Conservation (phyloP, 2,329 filamentous ascomycete genomes). For the Trichoderma koningiopsis region DNA sequence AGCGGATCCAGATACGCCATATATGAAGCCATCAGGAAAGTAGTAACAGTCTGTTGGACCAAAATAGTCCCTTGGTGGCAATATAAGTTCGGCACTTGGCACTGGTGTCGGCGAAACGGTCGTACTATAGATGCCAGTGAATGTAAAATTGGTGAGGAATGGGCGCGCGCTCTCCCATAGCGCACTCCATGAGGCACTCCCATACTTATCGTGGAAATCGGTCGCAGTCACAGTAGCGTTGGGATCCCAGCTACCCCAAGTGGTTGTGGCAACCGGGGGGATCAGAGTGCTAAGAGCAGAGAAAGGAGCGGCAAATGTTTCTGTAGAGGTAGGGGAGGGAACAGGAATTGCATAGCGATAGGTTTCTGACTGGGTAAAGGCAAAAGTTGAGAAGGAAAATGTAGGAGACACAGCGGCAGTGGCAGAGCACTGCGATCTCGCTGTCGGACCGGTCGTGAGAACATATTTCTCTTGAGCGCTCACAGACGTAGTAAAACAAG, state of each 20-base stretch:
- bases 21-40: constrained; percentile 51
- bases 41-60: constrained; percentile 50
- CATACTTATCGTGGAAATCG: constrained; percentile 37
- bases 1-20: constrained; percentile 53
- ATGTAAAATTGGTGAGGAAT: constrained; percentile 37
- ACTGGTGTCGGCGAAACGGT: constrained; percentile 59
- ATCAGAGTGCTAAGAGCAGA: constrained; percentile 34
- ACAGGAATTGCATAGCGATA: constrained; percentile 39
- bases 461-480: neutral
- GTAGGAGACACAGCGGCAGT: neutral
- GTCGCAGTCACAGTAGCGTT: constrained; percentile 34
- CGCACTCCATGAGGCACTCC: constrained; percentile 38
- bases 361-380: constrained; percentile 38
- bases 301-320: constrained; percentile 36
- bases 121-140: constrained; percentile 41
- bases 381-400: constrained; percentile 29
- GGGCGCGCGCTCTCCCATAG: constrained; percentile 40
- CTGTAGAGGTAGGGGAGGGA: constrained; percentile 36
- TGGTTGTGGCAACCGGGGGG: constrained; percentile 36
- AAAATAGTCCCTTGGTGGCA: constrained; percentile 57
- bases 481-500: neutral
- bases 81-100: constrained; percentile 55
- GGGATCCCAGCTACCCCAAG: constrained; percentile 42
- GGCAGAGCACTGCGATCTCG: neutral
- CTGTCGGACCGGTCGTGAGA: neutral